Base-by-base conservation (phyloP, 345 rosid species). In the Sonneratia alba region DNA sequence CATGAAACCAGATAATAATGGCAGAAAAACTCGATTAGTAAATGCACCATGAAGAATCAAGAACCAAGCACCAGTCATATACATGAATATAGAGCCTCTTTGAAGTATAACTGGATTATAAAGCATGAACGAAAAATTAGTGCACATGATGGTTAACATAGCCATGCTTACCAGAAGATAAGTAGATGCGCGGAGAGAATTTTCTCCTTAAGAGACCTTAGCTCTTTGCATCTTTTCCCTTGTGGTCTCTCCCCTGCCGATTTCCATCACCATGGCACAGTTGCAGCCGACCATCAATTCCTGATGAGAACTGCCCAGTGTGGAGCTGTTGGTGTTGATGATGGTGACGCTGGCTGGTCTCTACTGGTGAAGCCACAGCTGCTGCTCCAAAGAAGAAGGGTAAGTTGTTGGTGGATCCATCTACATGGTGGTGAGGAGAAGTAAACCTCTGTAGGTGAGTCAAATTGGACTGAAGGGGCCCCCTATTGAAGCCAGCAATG, bases 391-490 rank as follows among this genome's bases (percentile, higher is more conserved):
- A 78, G 75, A 85, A 82, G 88, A 95, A 89, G 70, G 93, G 97
- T 79, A 86, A 68, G 72, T 78, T 83, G 64, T 36, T 56, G 66
- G 59, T 59, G 48, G 70, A 68, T 27, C 70, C 56, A 24, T 68
- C 34, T 42, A 71, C 66, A 27, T 38, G 38, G 36, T 37, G 67
- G 51, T 21, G 66, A 38, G 36, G 49, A 57, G 90, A 77, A 64
- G 79, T 57, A 79, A 81, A 87, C 96, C 93, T 89, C 86, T 87
- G 97, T 73, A 77, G 84, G 76, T 78, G 83, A 73, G 88, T 85
- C 59, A 86, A 82, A 95, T 95, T 95, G 99, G 99, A 95, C 99
- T 95, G 99, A 95, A 95, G 99, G 99, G 99, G 90, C 98, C 99
- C 98, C 99, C 99, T 92, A 70, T 90, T 89, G 88, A 86, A 87